Base-by-base conservation (phyloP, 768 basidiomycete genomes). In the Harrya chromipes region DNA sequence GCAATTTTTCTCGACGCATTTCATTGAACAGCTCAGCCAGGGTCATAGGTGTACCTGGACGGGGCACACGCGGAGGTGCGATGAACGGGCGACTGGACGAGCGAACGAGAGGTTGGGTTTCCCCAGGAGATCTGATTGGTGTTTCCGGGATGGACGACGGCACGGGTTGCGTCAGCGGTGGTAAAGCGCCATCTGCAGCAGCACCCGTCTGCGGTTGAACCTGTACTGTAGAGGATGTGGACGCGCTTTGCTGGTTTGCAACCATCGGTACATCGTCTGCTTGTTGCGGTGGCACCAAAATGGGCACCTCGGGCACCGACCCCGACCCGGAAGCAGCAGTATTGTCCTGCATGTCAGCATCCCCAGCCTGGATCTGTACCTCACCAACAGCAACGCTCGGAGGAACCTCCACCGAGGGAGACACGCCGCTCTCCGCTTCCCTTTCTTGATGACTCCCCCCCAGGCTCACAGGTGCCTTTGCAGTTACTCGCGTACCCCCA, bases 11-110 rank as follows among this genome's bases (percentile, higher is more conserved):
- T 24, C 40, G 49, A 10, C 65, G 57, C n/a, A 63, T 31, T 4
- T 42, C 43, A 21, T 68, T 66, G 21, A 66, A 51, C 17, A 21
- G 45, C 1, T 68, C 64, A 4, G 50, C 50, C 13, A 66, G 42
- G 0, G 64, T 51, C 52, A 59, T 48, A 3, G 56, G 53, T 26
- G 53, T 24, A 11, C 27, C 27, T 11, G 53, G 43, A 1, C 43
- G 44, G 13, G 61, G 63, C 1, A 58, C 7, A 26, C 61, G 64
- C 5, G 66, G 63, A 12, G 64, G 64, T 11, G 50, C 53, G 31
- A 65, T 62, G 26, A 56, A 21, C 12, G 51, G 58, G 1, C 37
- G 60, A 11, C 48, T 46, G 8, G 56, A 27, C 4, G 55, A 24
- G 12, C 38, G 37, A 12, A 33, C 3, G 0, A 42, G 26, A 16